Percentiles rank a stretch among this genome's conserved stretches.
Evolutionary conservation across 2,329 filamentous ascomycete genomes (phyloP).

Genomic region (Aureobasidium melanogenum): DNA sequence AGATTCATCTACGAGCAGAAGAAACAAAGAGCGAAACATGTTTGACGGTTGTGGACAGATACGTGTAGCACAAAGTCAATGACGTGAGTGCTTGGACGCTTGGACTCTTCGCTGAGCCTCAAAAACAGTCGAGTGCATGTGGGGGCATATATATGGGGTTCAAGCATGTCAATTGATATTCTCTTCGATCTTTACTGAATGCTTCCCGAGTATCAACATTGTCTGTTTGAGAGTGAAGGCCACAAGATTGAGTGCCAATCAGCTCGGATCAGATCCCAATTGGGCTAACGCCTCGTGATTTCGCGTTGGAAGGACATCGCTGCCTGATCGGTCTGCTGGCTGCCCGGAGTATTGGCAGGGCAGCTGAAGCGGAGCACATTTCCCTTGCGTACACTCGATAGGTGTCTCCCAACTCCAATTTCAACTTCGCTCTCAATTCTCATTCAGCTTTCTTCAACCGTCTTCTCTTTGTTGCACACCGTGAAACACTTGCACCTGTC

Average conservation of each 20-base stretch:
- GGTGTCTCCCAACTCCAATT: background rate
- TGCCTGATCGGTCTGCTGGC: background rate
- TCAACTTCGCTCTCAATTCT: background rate
- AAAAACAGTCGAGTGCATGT: background rate
- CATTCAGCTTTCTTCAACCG: background rate
- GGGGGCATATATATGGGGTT: background rate
- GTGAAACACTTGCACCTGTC: constrained; percentile 4
- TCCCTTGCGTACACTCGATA: background rate
- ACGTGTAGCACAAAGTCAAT: background rate
- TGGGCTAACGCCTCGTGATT: background rate
- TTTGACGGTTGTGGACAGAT: background rate
- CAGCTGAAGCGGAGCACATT: background rate
- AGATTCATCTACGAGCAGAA: background rate
- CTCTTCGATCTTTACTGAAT: background rate
- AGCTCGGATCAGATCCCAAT: background rate
- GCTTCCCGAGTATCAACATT: background rate
- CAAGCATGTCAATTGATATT: background rate
- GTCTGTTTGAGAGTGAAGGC: background rate
- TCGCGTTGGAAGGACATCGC: background rate
- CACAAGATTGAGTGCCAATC: background rate
- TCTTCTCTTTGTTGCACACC: constrained; percentile 2
- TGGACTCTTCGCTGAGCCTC: background rate
- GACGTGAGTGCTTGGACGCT: background rate
- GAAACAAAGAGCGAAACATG: background rate
- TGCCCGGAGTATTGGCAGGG: background rate